Evolutionary conservation across 179 eudicot genomes (phyloP).

Genomic region (Carnegiea gigantea): DNA sequence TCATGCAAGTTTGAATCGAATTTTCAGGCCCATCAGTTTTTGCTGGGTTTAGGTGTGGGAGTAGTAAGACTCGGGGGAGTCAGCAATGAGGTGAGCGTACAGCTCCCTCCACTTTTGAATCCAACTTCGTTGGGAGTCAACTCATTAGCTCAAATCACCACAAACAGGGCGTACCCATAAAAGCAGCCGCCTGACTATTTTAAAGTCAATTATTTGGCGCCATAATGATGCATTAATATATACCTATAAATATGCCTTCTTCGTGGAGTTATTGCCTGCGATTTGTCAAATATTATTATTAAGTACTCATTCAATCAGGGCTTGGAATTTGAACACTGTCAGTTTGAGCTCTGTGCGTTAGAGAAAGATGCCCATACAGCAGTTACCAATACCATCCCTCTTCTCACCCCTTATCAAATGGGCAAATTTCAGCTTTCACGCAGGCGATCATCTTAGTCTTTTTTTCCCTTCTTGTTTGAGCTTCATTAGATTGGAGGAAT

Average conservation of each 20-base stretch:
- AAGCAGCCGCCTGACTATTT: not conserved
- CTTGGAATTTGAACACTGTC: not conserved
- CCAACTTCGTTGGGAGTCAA: no score
- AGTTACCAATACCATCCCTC: not conserved
- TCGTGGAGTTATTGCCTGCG: no score
- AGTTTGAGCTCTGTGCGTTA: not conserved
- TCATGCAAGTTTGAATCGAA: no score
- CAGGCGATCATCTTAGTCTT: constrained; percentile 10
- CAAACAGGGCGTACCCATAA: no score
- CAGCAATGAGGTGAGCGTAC: no score
- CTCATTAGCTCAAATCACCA: no score
- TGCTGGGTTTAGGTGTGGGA: no score
- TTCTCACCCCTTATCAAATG: constrained; percentile 24
- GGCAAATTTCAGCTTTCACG: constrained; percentile 27
- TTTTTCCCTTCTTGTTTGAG: not conserved
- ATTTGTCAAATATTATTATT: no score
- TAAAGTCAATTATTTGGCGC: not conserved
- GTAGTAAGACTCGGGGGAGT: no score
- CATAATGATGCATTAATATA: not conserved
- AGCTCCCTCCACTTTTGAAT: not conserved
- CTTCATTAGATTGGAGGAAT: no score
- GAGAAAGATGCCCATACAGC: not conserved
- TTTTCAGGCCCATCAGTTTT: no score
- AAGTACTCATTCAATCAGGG: no score
- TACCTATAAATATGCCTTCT: not conserved